phyloP scores from a whole-genome alignment of 129 eudicot species.

The carrot (Daucus carota) region DH1_v3.0 NC_030381.2:26148501-26149000 shows the following conservation, averaged over 20 bases:
- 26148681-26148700: conserved; percentile 19
- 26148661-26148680: conserved; percentile 12
- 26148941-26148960: conserved; percentile 2
- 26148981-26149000: neutral
- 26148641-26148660: conserved; percentile 16
- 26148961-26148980: neutral
- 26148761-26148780: conserved; percentile 31
- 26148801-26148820: conserved; percentile 23
- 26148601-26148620: conserved; percentile 49
- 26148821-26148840: conserved; percentile 13
- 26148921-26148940: neutral
- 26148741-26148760: conserved; percentile 39
- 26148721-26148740: conserved; percentile 53
- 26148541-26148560: conserved; percentile 21
- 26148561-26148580: conserved; percentile 36
- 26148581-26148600: conserved; percentile 58
- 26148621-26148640: conserved; percentile 27
- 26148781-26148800: conserved; percentile 39
- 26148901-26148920: conserved; percentile 7
- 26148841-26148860: conserved; percentile 47
- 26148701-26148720: conserved; percentile 40
- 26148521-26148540: conserved; percentile 4
- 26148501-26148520: neutral
- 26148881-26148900: neutral
- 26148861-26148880: conserved; percentile 11